These are phyloP conservation scores for Bromus sterilis DNA, from an alignment of 176 grass and related monocot genomes.

Conservation along the genomic window DNA sequence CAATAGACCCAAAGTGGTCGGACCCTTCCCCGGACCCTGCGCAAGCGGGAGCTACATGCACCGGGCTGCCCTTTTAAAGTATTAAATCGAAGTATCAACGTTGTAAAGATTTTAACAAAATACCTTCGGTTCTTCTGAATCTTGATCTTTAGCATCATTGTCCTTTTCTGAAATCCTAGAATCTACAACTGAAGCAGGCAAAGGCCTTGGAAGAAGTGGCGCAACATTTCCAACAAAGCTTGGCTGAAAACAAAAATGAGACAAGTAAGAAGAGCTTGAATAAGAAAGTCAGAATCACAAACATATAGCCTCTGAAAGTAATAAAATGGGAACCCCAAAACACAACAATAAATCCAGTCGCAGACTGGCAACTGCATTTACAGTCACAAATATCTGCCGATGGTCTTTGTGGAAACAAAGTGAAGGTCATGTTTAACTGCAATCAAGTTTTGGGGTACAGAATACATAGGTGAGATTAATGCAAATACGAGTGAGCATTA, in stretches of 20 bases:
- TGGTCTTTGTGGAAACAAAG: neutral
- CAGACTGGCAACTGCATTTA: neutral
- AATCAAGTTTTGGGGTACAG: neutral
- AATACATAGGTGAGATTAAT: neutral
- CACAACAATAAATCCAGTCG: neutral
- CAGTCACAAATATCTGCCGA: neutral
- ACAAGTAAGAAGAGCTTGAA: neutral
- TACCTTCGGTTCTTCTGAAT: conserved; percentile 48
- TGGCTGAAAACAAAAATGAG: conserved; percentile 30
- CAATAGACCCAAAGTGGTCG: too few species aligned
- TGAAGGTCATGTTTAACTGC: neutral
- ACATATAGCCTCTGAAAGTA: neutral
- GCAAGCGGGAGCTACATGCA: too few species aligned
- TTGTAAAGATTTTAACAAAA: conserved; percentile 2
- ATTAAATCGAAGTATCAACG: conserved; percentile 5
- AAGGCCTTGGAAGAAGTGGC: conserved; percentile 67
- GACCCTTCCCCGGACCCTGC: too few species aligned
- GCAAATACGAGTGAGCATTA: neutral
- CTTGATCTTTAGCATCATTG: conserved; percentile 7
- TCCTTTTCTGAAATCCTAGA: conserved; percentile 40
- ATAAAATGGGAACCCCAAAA: neutral
- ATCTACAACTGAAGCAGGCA: conserved; percentile 64
- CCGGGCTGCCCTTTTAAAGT: too few species aligned
- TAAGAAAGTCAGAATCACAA: neutral
- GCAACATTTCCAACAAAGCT: conserved; percentile 59